Conservation (phyloP, 2,329 filamentous ascomycete species). For the Diaporthe eres region DNA sequence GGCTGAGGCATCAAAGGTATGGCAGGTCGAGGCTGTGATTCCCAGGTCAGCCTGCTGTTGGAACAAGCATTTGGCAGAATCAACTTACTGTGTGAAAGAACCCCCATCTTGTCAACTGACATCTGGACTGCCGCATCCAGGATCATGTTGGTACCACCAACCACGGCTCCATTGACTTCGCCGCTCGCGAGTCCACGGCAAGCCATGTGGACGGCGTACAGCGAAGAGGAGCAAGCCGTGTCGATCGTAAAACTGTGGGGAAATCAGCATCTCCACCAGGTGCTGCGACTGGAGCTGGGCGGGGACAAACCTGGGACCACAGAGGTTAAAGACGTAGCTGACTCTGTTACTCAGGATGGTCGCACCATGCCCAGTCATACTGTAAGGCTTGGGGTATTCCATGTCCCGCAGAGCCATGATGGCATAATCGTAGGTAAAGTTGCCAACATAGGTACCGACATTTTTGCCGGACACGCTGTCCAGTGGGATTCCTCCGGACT, state of each 20-base stretch:
- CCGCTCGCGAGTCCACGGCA: not conserved
- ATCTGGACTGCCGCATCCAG: conserved; percentile 43
- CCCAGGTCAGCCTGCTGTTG: not conserved
- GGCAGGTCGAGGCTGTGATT: not conserved
- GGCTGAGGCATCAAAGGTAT: conserved; percentile 13
- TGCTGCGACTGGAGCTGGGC: conserved; percentile 57
- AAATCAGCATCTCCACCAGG: conserved; percentile 54
- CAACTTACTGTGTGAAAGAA: conserved; percentile 53
- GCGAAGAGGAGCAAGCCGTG: conserved; percentile 60
- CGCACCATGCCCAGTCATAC: conserved; percentile 51
- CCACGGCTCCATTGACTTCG: conserved; percentile 41
- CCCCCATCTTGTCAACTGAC: conserved; percentile 51
- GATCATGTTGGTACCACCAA: conserved; percentile 46
- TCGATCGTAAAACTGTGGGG: conserved; percentile 55
- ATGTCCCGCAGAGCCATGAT: conserved; percentile 43
- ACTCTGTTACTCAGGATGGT: conserved; percentile 56
- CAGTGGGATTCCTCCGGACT: conserved; percentile 56
- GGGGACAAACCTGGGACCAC: conserved; percentile 52
- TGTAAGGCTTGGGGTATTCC: conserved; percentile 16
- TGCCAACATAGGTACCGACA: conserved; percentile 52
- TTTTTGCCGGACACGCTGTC: conserved; percentile 48
- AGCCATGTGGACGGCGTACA: conserved; percentile 50
- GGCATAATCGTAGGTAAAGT: conserved; percentile 50
- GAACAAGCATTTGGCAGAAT: not conserved
- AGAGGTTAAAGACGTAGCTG: conserved; percentile 51